These are phyloP conservation scores for Actinomortierella wolfii DNA, from an alignment of 371 early-diverging fungal species.

Conservation along the genomic window DNA sequence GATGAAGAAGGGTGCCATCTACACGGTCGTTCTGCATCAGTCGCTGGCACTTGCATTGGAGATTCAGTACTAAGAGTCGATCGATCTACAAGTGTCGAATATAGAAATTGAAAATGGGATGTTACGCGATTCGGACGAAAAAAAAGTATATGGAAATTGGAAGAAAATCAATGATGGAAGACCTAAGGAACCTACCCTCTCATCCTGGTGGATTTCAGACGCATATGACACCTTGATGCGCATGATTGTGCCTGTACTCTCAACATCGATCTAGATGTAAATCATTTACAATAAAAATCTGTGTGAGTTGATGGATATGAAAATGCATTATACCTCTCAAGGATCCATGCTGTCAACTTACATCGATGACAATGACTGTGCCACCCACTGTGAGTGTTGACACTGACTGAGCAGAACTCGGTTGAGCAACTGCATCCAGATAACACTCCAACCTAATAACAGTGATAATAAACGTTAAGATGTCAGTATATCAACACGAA, in stretches of 20 bases:
- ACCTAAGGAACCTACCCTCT: constrained; percentile 38
- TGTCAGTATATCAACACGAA: too few relatives aligned
- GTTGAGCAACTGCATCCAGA: constrained; percentile 53
- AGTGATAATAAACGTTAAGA: too few relatives aligned
- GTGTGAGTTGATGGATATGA: not conserved
- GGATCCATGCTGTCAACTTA: constrained; percentile 21
- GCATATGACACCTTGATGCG: constrained; percentile 60
- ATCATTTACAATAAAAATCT: not conserved
- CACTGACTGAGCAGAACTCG: constrained; percentile 47
- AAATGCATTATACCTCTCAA: too few relatives aligned
- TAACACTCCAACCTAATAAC: constrained; percentile 53
- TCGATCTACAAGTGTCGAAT: constrained; percentile 46
- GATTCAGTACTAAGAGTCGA: constrained; percentile 51
- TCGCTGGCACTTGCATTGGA: constrained; percentile 48
- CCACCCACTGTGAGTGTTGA: constrained; percentile 64
- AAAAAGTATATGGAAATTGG: not conserved
- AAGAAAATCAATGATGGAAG: not conserved
- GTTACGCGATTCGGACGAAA: not conserved
- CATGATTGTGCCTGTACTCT: constrained; percentile 52
- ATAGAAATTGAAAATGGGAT: not conserved
- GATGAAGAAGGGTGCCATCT: constrained; percentile 18
- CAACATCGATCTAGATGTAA: constrained; percentile 58
- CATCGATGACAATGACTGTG: constrained; percentile 64
- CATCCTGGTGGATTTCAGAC: constrained; percentile 59
- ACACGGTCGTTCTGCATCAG: constrained; percentile 19